A percentile compares a stretch with the other conserved stretches of the same genome.
These are phyloP conservation scores for Crucibulum laeve DNA, from an alignment of 768 basidiomycete species.

Conservation along the genomic window DNA sequence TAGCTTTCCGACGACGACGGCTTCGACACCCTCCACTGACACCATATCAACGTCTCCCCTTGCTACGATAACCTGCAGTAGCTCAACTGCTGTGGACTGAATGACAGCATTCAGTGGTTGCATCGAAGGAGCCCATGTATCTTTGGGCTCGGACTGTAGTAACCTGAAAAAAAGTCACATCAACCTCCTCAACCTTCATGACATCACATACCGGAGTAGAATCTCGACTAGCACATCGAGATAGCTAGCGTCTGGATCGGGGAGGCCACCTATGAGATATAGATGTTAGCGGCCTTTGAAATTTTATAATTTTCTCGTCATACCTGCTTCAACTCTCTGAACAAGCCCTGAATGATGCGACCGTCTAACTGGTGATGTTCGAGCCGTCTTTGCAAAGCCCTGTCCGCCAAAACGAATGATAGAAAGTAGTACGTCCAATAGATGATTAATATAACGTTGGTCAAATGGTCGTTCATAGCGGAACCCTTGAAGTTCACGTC, in stretches of 20 bases:
- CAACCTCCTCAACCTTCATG: neutral
- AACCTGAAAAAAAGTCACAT: constrained; percentile 40
- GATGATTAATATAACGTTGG: constrained; percentile 64
- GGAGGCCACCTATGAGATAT: constrained; percentile 26
- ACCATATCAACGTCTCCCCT: constrained; percentile 73
- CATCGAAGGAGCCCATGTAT: constrained; percentile 44
- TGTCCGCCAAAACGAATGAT: constrained; percentile 87
- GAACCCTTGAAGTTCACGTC: constrained; percentile 63
- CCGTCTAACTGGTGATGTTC: constrained; percentile 57
- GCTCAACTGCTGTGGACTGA: constrained; percentile 73
- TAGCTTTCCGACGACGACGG: constrained; percentile 68
- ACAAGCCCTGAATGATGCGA: constrained; percentile 61
- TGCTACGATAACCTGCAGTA: constrained; percentile 77
- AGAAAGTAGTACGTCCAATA: constrained; percentile 73
- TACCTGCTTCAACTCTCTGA: constrained; percentile 59
- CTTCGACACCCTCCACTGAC: constrained; percentile 62
- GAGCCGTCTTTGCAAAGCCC: constrained; percentile 75
- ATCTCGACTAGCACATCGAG: constrained; percentile 74
- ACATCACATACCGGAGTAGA: constrained; percentile 56
- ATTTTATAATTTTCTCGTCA: neutral
- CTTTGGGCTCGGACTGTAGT: constrained; percentile 73
- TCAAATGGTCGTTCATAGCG: constrained; percentile 75
- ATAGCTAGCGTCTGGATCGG: constrained; percentile 59
- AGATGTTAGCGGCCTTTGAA: constrained; percentile 6
- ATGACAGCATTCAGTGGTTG: constrained; percentile 55